Evolutionary conservation across 345 rosid genomes (phyloP).

Genomic region (Citrus mangshanensis): DNA sequence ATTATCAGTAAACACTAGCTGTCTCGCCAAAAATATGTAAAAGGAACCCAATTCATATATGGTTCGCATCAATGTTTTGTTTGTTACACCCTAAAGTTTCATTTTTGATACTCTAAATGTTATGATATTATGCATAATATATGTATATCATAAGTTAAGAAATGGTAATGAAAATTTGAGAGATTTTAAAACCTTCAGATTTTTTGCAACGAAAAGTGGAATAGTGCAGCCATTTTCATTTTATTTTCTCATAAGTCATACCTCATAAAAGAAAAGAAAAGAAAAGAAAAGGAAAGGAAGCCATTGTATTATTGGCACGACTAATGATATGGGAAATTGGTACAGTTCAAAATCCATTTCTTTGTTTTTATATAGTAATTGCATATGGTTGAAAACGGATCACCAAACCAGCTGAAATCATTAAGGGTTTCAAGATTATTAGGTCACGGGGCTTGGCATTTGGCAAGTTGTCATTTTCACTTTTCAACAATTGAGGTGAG

Average conservation of each 20-base stretch:
- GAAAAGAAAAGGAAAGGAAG: background rate
- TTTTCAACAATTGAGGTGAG: background rate
- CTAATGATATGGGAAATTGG: too few relatives aligned
- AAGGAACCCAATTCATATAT: background rate
- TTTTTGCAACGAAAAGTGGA: too few relatives aligned
- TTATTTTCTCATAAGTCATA: background rate
- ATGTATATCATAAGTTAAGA: too few relatives aligned
- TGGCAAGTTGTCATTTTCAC: background rate
- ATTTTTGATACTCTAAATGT: too few relatives aligned
- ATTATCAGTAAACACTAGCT: background rate
- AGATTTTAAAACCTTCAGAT: too few relatives aligned
- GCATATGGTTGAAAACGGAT: slow-evolving; percentile 8
- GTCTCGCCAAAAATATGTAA: background rate
- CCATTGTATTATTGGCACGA: too few relatives aligned
- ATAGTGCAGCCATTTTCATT: too few relatives aligned
- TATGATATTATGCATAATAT: too few relatives aligned
- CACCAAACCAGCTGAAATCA: slow-evolving; percentile 6
- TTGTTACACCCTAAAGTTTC: too few relatives aligned
- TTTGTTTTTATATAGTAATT: background rate
- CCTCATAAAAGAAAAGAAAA: background rate
- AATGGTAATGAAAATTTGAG: too few relatives aligned
- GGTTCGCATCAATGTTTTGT: too few relatives aligned
- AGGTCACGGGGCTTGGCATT: background rate
- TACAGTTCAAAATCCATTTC: background rate
- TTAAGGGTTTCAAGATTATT: background rate